Evolutionary conservation across 768 basidiomycete genomes (phyloP), one percentile per base, ranked within the genome.

Genomic region (Tylopilus sp.): DNA sequence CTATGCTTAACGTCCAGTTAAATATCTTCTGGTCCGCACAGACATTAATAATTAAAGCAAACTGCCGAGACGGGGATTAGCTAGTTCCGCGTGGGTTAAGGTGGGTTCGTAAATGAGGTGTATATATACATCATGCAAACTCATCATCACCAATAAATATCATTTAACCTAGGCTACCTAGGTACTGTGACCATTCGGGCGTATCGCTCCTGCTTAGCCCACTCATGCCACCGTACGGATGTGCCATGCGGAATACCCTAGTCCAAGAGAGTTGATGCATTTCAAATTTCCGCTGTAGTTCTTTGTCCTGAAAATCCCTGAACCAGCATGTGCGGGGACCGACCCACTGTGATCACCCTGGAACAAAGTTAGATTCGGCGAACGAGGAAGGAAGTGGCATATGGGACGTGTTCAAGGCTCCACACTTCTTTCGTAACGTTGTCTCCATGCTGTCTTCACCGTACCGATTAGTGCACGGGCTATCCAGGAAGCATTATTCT

Each of bases 61-160:
- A 43, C 46, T 55, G 55, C 52, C 40, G 28, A 23, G 42, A 61
- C 63, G 63, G 63, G 56, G 58, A 64, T 65, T 64, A 56, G 35
- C 54, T 39, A n/a, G 7, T 43, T 43, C 58, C 63, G 59, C 63
- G 65, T 65, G 62, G 42, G 13, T 64, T 64, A 67, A 64, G 55
- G 65, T 65, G 65, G 63, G 65, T 64, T n/a, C 55, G 50, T 47
- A 38, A 47, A 38, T 48, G 12, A 26, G 51, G 42, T 49, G 53
- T 31, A 40, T 35, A 26, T 43, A 46, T 53, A 64, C 62, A 56
- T 61, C 61, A 65, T 54, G 18, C 35, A 17, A 30, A 23, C 38
- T 30, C 33, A 44, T 50, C 43, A 46, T 44, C 40, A 15, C 23
- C 41, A 17, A 41, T 13, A 51, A 49, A 4, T 49, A 31, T n/a